Evolutionary conservation across 768 basidiomycete genomes (phyloP).

Genomic region (Boletellus sp.): DNA sequence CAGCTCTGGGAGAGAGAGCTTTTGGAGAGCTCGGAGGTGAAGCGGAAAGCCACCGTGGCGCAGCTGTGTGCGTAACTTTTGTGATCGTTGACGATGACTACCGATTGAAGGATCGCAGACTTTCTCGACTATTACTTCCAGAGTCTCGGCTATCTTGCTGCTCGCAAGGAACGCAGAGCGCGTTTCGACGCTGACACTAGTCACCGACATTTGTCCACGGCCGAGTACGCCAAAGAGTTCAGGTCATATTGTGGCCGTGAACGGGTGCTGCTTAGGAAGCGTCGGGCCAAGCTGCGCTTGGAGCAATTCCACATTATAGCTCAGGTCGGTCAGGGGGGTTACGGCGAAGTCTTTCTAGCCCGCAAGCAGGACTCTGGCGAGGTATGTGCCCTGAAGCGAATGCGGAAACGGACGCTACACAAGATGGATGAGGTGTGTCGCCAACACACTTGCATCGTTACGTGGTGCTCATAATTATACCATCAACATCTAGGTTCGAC

Average conservation of each 20-base stretch:
- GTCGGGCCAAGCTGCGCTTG: constrained; percentile 88
- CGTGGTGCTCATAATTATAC: neutral
- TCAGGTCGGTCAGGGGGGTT: constrained; percentile 98
- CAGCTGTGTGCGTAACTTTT: constrained; percentile 74
- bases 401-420: constrained; percentile 88
- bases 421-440: constrained; percentile 94
- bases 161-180: constrained; percentile 79
- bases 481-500: constrained; percentile 64
- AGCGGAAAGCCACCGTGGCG: constrained; percentile 93
- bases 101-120: constrained; percentile 44
- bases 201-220: constrained; percentile 50
- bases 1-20: constrained; percentile 85
- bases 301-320: constrained; percentile 98
- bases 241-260: constrained; percentile 93
- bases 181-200: constrained; percentile 82
- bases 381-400: constrained; percentile 96
- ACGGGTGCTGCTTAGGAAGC: constrained; percentile 84
- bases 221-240: constrained; percentile 74
- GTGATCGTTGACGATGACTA: constrained; percentile 6
- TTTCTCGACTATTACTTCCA: constrained; percentile 99
- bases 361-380: constrained; percentile 94
- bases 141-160: constrained; percentile 80
- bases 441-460: neutral
- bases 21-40: constrained; percentile 81
- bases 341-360: constrained; percentile 96